Evolutionary conservation across 176 grass and related monocot genomes (phyloP), one percentile per base, ranked within the genome.

Genomic region (Areca catechu): DNA sequence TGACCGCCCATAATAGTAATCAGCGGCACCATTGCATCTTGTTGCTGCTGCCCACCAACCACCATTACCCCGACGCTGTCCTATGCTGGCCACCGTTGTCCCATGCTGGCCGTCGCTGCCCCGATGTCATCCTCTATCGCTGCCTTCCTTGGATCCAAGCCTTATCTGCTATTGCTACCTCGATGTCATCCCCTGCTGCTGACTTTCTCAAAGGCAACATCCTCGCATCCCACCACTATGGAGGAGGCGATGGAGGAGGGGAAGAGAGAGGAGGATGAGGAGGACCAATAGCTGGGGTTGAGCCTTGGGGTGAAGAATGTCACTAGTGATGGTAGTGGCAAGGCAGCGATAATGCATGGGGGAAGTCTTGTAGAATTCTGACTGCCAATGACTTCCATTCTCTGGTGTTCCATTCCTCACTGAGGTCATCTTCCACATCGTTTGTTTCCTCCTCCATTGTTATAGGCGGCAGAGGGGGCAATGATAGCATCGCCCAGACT

Each of bases 271-370:
- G 47, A 20, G 71, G 37, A 58, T 0, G 18, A 29, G 18, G 61
- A 60, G 19, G 61, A 76, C 27, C 21, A 74, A 10, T 63, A 80
- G 70, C 51, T 80, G 16, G 77, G 57, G 52, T 28, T 80, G 20
- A 80, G 56, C 29, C 67, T 80, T 51, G 71, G 77, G 16, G 71
- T 70, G n/a, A 59, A 73, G 48, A 79, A 50, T 24, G 66, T 34
- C 28, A 17, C 22, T 3, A 51, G 50, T 28, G n/a, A n/a, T 19
- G 27, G 58, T 16, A n/a, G 24, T 16, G 19, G n/a, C 19, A 50
- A 16, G 23, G 5, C 20, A 4, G 28, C 4, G 55, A n/a, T n/a
- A n/a, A n/a, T n/a, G 30, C 27, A 51, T 22, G 37, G 23, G 21
- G 6, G 56, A 20, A 16, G 28, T 17, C 56, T 49, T 63, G 47